Percentiles rank a stretch among this genome's conserved stretches.
phyloP scores from a whole-genome alignment of 345 rosid species.

The sweet orange (Citrus sinensis) region DNA sequence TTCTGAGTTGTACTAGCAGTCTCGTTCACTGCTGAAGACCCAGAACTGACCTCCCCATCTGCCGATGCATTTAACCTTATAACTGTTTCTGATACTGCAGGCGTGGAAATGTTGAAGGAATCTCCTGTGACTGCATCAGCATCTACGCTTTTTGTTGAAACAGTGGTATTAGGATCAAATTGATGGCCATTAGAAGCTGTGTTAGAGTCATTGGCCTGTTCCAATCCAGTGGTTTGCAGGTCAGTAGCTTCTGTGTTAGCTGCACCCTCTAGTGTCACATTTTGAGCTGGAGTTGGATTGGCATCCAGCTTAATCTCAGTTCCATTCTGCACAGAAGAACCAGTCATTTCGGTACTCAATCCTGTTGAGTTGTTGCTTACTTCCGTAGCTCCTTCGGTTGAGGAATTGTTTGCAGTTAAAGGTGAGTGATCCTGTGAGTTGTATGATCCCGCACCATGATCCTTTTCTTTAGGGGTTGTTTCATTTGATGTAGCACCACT shows the following conservation, averaged over 20 bases:
- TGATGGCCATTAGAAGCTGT: slow-evolving; percentile 12
- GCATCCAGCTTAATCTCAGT: slow-evolving; percentile 14
- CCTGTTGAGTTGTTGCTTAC: slow-evolving; percentile 19
- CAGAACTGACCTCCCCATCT: slow-evolving; percentile 31
- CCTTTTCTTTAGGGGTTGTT: slow-evolving; percentile 32
- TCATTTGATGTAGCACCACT: slow-evolving; percentile 11
- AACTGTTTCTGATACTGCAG: slow-evolving; percentile 19
- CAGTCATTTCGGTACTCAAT: slow-evolving; percentile 24
- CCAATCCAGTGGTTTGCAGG: slow-evolving; percentile 20
- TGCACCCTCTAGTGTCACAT: slow-evolving; percentile 26
- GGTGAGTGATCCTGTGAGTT: slow-evolving; percentile 13
- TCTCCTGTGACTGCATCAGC: slow-evolving; percentile 20
- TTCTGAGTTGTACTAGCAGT: slow-evolving; percentile 19
- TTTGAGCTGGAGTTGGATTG: slow-evolving; percentile 18
- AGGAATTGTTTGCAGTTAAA: slow-evolving; percentile 14
- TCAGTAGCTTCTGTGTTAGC: slow-evolving; percentile 26
- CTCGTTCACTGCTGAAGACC: slow-evolving; percentile 26
- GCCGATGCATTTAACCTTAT: slow-evolving; percentile 30
- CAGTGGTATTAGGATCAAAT: slow-evolving; percentile 22
- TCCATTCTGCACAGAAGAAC: slow-evolving; percentile 35
- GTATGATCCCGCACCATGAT: slow-evolving; percentile 13
- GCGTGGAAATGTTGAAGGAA: slow-evolving; percentile 26
- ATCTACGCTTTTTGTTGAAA: slow-evolving; percentile 26
- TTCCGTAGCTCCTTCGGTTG: slow-evolving; percentile 32
- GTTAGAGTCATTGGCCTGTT: slow-evolving; percentile 17